phyloP scores from a whole-genome alignment of 345 rosid species.

The Erucastrum elatum region DNA sequence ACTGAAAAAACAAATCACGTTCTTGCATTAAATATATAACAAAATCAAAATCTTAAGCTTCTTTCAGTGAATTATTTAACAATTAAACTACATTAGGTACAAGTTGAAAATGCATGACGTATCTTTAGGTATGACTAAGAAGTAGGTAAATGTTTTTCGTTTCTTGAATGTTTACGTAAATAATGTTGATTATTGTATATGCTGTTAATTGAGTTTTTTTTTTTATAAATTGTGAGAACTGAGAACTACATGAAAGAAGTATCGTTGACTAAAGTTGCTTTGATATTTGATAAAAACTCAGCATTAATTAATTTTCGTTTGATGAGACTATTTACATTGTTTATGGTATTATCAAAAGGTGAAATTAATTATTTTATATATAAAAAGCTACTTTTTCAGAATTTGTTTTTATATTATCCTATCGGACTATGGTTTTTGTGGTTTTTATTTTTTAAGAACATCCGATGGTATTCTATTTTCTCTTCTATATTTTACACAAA shows the following conservation, averaged over 20 bases:
- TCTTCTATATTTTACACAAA: too few species aligned
- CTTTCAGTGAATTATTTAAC: too few species aligned
- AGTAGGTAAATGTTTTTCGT: not conserved
- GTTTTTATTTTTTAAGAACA: too few species aligned
- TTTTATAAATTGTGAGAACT: not conserved
- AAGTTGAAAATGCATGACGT: not conserved
- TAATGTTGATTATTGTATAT: not conserved
- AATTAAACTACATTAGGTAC: not conserved
- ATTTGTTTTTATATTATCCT: not conserved
- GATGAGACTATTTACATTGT: too few species aligned
- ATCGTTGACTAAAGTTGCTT: too few species aligned
- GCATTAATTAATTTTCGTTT: too few species aligned
- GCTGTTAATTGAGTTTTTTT: not conserved
- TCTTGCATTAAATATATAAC: not conserved
- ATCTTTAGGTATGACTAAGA: not conserved
- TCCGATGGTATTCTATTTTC: too few species aligned
- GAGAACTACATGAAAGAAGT: not conserved
- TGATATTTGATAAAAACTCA: not conserved
- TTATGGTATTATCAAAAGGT: too few species aligned
- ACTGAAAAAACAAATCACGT: not conserved
- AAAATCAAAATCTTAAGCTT: too few species aligned
- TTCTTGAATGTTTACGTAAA: not conserved
- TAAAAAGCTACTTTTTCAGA: not conserved
- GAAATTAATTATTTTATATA: too few species aligned
- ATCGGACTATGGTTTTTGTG: not conserved